Evolutionary conservation across 139 green algal species (phyloP).

Genomic region (Chlorella sp.): DNA sequence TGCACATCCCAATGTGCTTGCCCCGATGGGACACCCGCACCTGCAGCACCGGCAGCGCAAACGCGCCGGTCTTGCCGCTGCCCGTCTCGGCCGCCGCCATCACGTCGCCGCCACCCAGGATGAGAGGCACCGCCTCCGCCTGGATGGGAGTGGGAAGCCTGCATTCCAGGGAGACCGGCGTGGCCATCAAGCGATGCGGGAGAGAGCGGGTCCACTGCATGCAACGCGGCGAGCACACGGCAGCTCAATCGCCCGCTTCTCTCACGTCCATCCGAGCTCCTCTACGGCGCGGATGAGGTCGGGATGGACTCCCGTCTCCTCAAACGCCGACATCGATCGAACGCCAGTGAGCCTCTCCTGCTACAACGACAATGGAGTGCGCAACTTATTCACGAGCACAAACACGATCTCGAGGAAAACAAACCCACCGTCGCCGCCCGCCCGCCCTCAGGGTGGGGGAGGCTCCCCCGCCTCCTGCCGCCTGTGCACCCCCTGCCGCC

Average conservation of each 20-base stretch:
- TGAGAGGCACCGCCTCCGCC: slow-evolving; percentile 73
- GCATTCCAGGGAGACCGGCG: background rate
- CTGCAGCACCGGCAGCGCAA: slow-evolving; percentile 87
- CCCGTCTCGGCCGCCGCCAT: slow-evolving; percentile 92
- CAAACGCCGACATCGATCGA: slow-evolving; percentile 73
- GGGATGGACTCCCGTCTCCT: slow-evolving; percentile 68
- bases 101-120: slow-evolving; percentile 86
- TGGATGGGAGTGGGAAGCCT: slow-evolving; percentile 83
- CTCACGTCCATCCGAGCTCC: slow-evolving; percentile 71
- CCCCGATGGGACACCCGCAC: slow-evolving; percentile 12
- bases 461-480: too few relatives aligned
- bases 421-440: too few relatives aligned
- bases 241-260: background rate
- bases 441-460: too few relatives aligned
- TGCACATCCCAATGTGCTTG: background rate
- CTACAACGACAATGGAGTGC: too few relatives aligned
- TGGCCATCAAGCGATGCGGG: background rate
- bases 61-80: slow-evolving; percentile 89
- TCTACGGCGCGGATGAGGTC: slow-evolving; percentile 71
- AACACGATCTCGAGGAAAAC: too few relatives aligned
- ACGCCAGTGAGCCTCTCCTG: too few relatives aligned
- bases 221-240: background rate
- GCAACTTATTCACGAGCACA: too few relatives aligned
- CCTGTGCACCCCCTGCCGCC: too few relatives aligned
- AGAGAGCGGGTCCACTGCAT: background rate